Conservation (phyloP, 768 basidiomycete genomes). For the Pleurotus cornucopiae region DNA sequence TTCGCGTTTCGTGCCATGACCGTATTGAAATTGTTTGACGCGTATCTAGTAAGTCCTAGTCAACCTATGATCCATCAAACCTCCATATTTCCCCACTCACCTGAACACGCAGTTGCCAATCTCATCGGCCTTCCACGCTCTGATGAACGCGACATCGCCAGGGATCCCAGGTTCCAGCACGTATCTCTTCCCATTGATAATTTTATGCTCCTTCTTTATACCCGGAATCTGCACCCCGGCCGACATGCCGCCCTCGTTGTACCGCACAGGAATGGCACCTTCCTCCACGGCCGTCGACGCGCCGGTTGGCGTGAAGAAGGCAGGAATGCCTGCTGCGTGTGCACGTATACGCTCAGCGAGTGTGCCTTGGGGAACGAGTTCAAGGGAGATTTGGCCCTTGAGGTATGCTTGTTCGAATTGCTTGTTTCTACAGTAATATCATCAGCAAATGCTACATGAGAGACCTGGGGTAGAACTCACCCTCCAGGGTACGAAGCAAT, state of each 20-base stretch:
- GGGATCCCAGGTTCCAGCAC: conserved; percentile 77
- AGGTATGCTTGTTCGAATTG: conserved; percentile 81
- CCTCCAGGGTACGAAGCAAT: conserved; percentile 90
- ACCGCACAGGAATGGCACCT: conserved; percentile 74
- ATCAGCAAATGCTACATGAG: neutral
- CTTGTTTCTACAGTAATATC: conserved; percentile 60
- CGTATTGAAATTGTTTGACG: conserved; percentile 83
- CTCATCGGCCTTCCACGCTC: conserved; percentile 92
- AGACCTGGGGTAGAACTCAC: conserved; percentile 30
- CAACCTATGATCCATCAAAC: neutral
- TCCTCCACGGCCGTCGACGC: conserved; percentile 80
- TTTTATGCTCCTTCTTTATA: conserved; percentile 69
- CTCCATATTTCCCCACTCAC: conserved; percentile 29
- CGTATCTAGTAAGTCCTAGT: conserved; percentile 47
- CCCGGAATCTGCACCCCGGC: conserved; percentile 71
- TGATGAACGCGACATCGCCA: conserved; percentile 81
- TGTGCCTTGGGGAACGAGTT: conserved; percentile 90
- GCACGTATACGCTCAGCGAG: conserved; percentile 85
- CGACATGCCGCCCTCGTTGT: conserved; percentile 70
- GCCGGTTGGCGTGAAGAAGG: conserved; percentile 92
- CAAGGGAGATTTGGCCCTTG: conserved; percentile 74
- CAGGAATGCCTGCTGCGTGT: conserved; percentile 87
- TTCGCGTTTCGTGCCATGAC: conserved; percentile 90
- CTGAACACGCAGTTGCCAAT: conserved; percentile 89
- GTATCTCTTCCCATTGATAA: conserved; percentile 76